Evolutionary conservation across 192 early-diverging fungal species (phyloP).

Genomic region (Coemansia sp.): DNA sequence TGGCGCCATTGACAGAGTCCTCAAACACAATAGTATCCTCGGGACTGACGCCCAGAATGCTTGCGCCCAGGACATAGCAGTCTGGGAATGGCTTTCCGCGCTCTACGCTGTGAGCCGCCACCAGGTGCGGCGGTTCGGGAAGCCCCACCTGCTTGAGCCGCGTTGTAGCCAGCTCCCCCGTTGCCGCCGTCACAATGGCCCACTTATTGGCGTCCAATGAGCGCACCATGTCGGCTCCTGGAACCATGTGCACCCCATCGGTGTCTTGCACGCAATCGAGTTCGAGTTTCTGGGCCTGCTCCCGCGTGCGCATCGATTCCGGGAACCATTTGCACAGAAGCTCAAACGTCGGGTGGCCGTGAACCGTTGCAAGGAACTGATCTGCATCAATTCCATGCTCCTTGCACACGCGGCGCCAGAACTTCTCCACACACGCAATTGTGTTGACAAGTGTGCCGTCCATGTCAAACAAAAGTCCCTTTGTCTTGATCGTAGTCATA

Average conservation of each 20-base stretch:
- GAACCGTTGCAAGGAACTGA: conserved; percentile 16
- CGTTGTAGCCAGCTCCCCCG: conserved; percentile 18
- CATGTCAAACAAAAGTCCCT: conserved; percentile 47
- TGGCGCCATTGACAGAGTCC: conserved; percentile 35
- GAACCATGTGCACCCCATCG: conserved; percentile 30
- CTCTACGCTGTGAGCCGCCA: conserved; percentile 20
- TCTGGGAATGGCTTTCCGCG: conserved; percentile 34
- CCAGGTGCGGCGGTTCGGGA: conserved; percentile 16
- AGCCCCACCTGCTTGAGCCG: conserved; percentile 25
- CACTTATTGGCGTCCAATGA: conserved; percentile 13
- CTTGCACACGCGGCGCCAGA: conserved; percentile 21
- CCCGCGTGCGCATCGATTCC: conserved; percentile 10
- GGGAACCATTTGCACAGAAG: conserved; percentile 36
- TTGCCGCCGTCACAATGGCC: conserved; percentile 42
- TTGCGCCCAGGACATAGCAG: conserved; percentile 24
- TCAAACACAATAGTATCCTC: conserved; percentile 34
- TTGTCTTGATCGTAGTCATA: conserved; percentile 21
- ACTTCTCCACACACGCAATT: conserved; percentile 31
- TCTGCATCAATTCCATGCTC: conserved; percentile 23
- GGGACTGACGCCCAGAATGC: conserved; percentile 12
- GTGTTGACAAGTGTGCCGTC: conserved; percentile 50
- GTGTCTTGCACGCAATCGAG: conserved; percentile 11
- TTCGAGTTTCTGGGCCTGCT: conserved; percentile 20
- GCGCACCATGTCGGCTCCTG: conserved; percentile 25
- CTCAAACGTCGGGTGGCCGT: conserved; percentile 33